Percentiles rank a stretch among this genome's conserved stretches.
Conservation (phyloP, 208 protist species). For the Leptomonas pyrrhocoris region DNA sequence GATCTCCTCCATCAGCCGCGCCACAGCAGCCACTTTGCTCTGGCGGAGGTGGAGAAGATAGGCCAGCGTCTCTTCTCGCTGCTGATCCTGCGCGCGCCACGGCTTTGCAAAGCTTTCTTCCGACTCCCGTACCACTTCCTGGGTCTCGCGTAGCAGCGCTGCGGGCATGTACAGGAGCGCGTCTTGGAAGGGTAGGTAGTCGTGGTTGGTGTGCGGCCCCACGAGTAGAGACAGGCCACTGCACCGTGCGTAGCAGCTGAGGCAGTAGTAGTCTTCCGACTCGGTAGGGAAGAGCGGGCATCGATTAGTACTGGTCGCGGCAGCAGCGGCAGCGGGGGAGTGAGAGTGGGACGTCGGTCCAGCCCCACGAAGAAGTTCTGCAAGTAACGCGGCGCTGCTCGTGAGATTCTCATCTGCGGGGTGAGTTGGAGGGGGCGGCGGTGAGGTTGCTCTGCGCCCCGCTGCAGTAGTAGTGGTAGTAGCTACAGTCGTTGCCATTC, state of each 20-base stretch:
- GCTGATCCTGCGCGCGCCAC: conserved; percentile 37
- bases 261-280: conserved; percentile 64
- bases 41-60: conserved; percentile 36
- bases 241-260: conserved; percentile 54
- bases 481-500: too few relatives aligned
- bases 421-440: too few relatives aligned
- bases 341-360: neutral
- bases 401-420: neutral
- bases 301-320: neutral
- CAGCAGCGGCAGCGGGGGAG: neutral
- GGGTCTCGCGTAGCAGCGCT: conserved; percentile 44
- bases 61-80: conserved; percentile 30
- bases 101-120: conserved; percentile 49
- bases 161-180: conserved; percentile 56
- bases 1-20: conserved; percentile 51
- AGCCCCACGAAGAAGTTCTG: conserved; percentile 8
- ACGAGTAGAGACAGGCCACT: conserved; percentile 59
- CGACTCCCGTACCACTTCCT: conserved; percentile 31
- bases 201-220: conserved; percentile 75
- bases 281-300: conserved; percentile 33
- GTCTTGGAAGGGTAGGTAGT: conserved; percentile 52
- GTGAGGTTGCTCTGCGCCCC: neutral
- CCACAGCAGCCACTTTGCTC: conserved; percentile 36
- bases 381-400: conserved; percentile 7
- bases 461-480: neutral